Base-by-base conservation (phyloP, 805 yeast species). In the Priceomyces fermenticarens region DNA sequence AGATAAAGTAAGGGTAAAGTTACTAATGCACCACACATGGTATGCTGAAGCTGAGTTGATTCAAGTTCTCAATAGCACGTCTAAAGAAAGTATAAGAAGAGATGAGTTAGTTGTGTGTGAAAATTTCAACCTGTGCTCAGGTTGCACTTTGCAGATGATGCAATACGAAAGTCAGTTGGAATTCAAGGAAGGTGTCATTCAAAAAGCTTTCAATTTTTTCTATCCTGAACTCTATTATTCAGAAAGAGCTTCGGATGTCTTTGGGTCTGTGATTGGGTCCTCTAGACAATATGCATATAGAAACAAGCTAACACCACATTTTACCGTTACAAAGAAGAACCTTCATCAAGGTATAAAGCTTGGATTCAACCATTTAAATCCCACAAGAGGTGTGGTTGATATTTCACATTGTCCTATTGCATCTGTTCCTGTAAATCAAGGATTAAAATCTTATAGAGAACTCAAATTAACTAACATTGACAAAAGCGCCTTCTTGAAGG, bases 121-220 rank as follows among this genome's bases (percentile, higher is more conserved):
- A 8, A 59, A 67, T 31, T 72, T 72, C 43, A 46, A 58, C 8
- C 46, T 42, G 25, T 72, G 77, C 41, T 49, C 56, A 35, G 77
- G 76, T 2, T 72, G 77, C 45, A 71, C 70, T 38, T 54, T 65
- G 14, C 77, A 72, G 41, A 67, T 67, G 73, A 25, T 70, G 12
- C 42, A 53, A 3, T 65, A 70, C 39, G 63, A 63, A 3, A 56
- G 61, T n/a, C 77, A 72, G 44, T 52, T 70, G 14, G 37, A 43
- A 2, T 57, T 57, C 38, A 72, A 72, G 43, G 51, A 52, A 35
- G 36, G 40, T 5, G 49, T 58, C 1, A 62, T 72, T 13, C 33
- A 49, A 11, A 59, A 54, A 34, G 77, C 76, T 2, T 71, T 52
- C 42, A 41, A 43, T 11, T 65, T 47, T 43, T 67, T 66, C 44